Evolutionary conservation across 73 alveolate species (phyloP), one percentile per base, ranked within the genome.

Genomic region (Paramecium octaurelia): DNA sequence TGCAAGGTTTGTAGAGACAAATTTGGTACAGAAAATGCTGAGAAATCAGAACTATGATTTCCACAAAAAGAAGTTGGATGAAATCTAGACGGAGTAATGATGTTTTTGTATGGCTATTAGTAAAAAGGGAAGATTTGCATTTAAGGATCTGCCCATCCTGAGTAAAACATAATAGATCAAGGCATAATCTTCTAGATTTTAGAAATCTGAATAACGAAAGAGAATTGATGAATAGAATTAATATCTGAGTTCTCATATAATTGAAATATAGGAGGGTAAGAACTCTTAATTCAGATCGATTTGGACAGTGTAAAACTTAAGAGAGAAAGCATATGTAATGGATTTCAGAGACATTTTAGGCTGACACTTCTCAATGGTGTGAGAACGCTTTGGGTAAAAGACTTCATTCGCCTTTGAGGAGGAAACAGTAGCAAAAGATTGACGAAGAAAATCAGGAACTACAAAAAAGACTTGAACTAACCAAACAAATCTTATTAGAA

Each of bases 271-370:
- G 14, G 91, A 80, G 6, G 91, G 91, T 20, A 80, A 80, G 46
- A 80, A 42, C 73, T 80, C 91, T 43, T 9, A 80, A 21, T 80
- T 80, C 57, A 40, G 91, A 80, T 43, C 91, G 21, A 80, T 80
- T 1, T 80, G 91, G 91, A 80, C 91, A 12, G 91, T 80, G 16
- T 48, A 21, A 43, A 42, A 80, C 21, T 31, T 14, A 20, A 80
- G 76, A 46, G 46, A 80, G n/a, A 80, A 80, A 23, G 43, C 91
- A 42, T 80, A 42, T 43, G 91, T 80, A 80, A 75, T 2, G 20
- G n/a, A 31, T 46, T 40, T 20, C 11, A 12, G 34, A 80, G 48
- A 38, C 8, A 11, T 24, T 20, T 9, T 46, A 80, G 91, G 91
- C 91, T 23, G 73, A 80, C 12, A 80, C 91, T 46, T 43, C 91